Evolutionary conservation across 345 rosid species (phyloP).

Genomic region (Brassica incana): DNA sequence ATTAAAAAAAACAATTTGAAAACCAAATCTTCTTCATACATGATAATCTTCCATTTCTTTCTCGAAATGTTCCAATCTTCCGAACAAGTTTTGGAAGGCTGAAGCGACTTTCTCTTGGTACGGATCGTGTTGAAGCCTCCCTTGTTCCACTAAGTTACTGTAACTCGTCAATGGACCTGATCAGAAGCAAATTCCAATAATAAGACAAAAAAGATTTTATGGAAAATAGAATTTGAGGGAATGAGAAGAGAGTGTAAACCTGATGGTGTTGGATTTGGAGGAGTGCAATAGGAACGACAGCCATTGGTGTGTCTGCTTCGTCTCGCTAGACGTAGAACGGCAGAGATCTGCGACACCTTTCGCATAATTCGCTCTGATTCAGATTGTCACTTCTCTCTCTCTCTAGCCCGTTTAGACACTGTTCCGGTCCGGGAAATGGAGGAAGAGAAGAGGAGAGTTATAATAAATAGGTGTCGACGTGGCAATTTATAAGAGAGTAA

Average conservation of each 20-base stretch:
- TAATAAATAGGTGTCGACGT: slow-evolving; percentile 27
- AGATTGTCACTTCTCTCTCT: background rate
- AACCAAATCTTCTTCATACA: slow-evolving; percentile 42
- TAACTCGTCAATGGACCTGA: slow-evolving; percentile 59
- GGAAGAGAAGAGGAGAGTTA: background rate
- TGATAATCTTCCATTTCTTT: slow-evolving; percentile 83
- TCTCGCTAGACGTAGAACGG: slow-evolving; percentile 21
- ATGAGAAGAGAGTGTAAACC: slow-evolving; percentile 38
- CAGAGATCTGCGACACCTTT: slow-evolving; percentile 40
- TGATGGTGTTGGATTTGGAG: slow-evolving; percentile 41
- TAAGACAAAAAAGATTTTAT: background rate
- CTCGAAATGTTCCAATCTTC: slow-evolving; percentile 78
- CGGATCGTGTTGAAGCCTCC: slow-evolving; percentile 74
- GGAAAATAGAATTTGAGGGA: background rate
- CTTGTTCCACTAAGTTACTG: slow-evolving; percentile 61
- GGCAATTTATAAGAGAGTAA: background rate
- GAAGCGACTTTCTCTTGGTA: slow-evolving; percentile 73
- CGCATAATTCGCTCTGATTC: slow-evolving; percentile 33
- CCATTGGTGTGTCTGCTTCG: slow-evolving; percentile 24
- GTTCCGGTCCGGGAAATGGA: slow-evolving; percentile 8
- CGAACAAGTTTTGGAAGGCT: slow-evolving; percentile 64
- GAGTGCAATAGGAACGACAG: slow-evolving; percentile 39
- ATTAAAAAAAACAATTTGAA: slow-evolving; percentile 2
- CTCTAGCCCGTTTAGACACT: slow-evolving; percentile 2
- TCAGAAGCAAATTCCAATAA: background rate